Percentiles rank a stretch among this genome's conserved stretches.
These are phyloP conservation scores for Phytophthora macrochlamydospora DNA, from an alignment of 352 stramenopile genomes.

Conservation along the genomic window DNA sequence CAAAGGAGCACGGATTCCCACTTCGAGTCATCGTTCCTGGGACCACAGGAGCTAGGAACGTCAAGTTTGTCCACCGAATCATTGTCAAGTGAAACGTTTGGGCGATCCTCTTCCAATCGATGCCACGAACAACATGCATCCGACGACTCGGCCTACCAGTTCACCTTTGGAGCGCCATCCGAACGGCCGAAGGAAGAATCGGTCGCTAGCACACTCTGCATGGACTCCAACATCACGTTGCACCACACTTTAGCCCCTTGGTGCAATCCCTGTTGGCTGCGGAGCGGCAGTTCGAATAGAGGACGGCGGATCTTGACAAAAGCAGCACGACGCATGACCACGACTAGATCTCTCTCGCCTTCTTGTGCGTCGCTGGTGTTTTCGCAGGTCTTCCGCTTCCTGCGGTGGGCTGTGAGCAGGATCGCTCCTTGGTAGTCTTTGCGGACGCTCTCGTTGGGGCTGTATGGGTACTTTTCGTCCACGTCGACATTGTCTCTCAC, in stretches of 20 bases:
- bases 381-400: neutral
- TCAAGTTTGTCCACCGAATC: constrained; percentile 95
- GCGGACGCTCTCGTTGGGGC: constrained; percentile 14
- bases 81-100: constrained; percentile 21
- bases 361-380: neutral
- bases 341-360: constrained; percentile 18
- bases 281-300: constrained; percentile 8
- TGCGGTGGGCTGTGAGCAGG: constrained; percentile 8
- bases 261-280: constrained; percentile 12
- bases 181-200: neutral
- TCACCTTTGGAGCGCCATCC: neutral
- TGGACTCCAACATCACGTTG: constrained; percentile 25
- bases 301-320: constrained; percentile 24
- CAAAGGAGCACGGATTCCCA: constrained; percentile 94
- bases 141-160: neutral
- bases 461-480: constrained; percentile 26
- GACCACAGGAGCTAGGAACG: constrained; percentile 85
- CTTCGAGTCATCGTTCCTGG: constrained; percentile 93
- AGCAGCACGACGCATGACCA: constrained; percentile 29
- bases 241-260: constrained; percentile 18
- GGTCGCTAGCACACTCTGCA: constrained; percentile 14
- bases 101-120: neutral
- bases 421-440: constrained; percentile 17
- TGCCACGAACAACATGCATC: neutral
- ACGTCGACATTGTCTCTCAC: constrained; percentile 22